Percentiles rank a stretch among this genome's conserved stretches.
Conservation (phyloP, 2,329 filamentous ascomycete genomes). For the Pseudogymnoascus sp. region DNA sequence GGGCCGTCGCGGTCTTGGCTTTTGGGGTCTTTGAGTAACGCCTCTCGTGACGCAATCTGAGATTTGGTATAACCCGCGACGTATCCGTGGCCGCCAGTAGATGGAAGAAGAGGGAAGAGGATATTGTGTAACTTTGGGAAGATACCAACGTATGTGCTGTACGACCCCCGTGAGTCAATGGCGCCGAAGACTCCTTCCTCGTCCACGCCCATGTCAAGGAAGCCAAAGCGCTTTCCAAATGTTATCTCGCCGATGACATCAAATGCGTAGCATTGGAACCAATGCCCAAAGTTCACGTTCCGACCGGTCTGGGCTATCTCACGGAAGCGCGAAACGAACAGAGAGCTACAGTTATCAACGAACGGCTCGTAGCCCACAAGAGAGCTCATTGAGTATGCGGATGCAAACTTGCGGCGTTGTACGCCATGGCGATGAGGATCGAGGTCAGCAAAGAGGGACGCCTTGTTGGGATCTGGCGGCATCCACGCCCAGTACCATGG, state of each 20-base stretch:
- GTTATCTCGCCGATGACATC: conserved; percentile 30
- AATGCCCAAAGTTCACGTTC: conserved; percentile 31
- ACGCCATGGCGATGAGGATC: conserved; percentile 31
- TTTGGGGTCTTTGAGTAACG: conserved; percentile 13
- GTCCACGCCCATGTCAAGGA: conserved; percentile 32
- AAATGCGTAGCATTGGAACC: conserved; percentile 33
- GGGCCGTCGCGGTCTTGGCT: conserved; percentile 15
- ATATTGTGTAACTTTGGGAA: conserved; percentile 31
- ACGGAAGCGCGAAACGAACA: conserved; percentile 29
- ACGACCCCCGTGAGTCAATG: conserved; percentile 29
- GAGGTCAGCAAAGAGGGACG: conserved; percentile 28
- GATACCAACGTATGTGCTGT: conserved; percentile 31
- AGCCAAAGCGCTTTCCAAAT: conserved; percentile 28
- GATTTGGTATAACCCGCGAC: conserved; percentile 15
- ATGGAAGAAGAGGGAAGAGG: conserved; percentile 25
- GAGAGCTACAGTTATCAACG: conserved; percentile 37
- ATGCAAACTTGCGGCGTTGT: conserved; percentile 33
- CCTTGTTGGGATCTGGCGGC: conserved; percentile 14
- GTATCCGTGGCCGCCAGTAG: conserved; percentile 16
- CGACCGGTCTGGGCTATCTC: conserved; percentile 19
- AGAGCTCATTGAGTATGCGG: conserved; percentile 39
- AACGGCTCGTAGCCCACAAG: conserved; percentile 40
- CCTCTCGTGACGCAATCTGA: conserved; percentile 16
- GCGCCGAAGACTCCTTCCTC: conserved; percentile 34
- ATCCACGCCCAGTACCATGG: conserved; percentile 23